Conservation (phyloP, 306 rosid species). For the Vachellia collinsii region DNA sequence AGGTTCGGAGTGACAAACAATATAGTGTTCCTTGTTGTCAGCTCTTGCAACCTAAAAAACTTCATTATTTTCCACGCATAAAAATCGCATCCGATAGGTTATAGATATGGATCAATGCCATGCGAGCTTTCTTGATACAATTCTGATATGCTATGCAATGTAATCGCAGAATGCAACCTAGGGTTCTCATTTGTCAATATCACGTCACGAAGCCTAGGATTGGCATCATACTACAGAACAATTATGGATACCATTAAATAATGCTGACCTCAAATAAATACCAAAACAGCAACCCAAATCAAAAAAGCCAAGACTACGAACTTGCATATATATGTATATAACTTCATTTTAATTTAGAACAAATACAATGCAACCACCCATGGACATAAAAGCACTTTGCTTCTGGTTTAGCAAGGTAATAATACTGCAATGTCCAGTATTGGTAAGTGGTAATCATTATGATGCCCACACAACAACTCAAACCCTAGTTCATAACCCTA, state of each 20-base stretch:
- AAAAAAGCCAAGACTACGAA: not conserved
- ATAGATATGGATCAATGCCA: too few species aligned
- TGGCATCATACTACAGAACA: not conserved
- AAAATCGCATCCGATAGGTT: too few species aligned
- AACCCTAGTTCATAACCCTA: conserved; percentile 21
- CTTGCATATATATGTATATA: not conserved
- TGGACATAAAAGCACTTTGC: not conserved
- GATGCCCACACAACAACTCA: conserved; percentile 39
- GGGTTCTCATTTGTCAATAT: not conserved
- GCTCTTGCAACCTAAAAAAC: too few species aligned
- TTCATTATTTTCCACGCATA: too few species aligned
- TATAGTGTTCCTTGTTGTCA: too few species aligned
- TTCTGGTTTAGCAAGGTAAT: not conserved
- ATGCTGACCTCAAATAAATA: not conserved
- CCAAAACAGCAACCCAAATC: not conserved
- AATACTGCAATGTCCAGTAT: not conserved
- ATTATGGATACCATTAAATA: not conserved
- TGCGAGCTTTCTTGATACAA: too few species aligned
- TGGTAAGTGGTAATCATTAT: too few species aligned
- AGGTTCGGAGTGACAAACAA: too few species aligned
- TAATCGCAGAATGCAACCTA: not conserved
- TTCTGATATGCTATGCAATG: not conserved
- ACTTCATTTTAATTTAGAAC: not conserved
- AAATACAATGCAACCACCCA: not conserved
- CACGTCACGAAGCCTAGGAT: not conserved